A percentile compares a stretch with the other conserved stretches of the same genome.
These are phyloP conservation scores for Crithidia expoeki DNA, from an alignment of 208 protist genomes.

Conservation along the genomic window DNA sequence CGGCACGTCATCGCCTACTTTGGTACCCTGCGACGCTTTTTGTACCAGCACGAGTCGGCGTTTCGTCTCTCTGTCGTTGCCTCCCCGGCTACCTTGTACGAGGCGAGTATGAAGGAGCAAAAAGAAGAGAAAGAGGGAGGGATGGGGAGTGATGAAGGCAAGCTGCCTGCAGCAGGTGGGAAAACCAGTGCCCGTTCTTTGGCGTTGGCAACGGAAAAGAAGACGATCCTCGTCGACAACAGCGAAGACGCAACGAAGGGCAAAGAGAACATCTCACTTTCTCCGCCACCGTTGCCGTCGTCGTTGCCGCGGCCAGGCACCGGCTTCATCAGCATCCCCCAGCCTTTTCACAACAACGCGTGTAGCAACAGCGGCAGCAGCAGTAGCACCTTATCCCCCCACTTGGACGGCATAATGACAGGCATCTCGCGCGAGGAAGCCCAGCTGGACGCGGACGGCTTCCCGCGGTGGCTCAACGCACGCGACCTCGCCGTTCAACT, in stretches of 20 bases:
- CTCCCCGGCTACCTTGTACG: neutral
- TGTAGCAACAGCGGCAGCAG: neutral
- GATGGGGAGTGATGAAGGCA: too few relatives aligned
- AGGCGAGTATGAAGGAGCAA: neutral
- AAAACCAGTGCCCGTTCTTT: too few relatives aligned
- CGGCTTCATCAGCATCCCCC: neutral
- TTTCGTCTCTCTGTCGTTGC: constrained; percentile 13
- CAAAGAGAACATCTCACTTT: neutral
- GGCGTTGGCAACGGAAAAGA: too few relatives aligned
- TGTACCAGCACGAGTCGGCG: constrained; percentile 15
- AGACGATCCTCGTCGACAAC: too few relatives aligned
- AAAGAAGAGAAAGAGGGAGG: too few relatives aligned
- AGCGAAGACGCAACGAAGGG: too few relatives aligned
- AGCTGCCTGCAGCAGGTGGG: too few relatives aligned
- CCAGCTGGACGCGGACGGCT: constrained; percentile 19
- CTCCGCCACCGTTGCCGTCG: neutral
- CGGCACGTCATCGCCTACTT: constrained; percentile 32
- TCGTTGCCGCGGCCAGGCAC: constrained; percentile 4
- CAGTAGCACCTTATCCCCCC: too few relatives aligned
- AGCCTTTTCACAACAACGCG: neutral
- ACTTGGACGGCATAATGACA: neutral
- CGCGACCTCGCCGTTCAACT: constrained; percentile 22
- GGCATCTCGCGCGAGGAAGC: neutral
- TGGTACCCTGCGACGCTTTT: constrained; percentile 32
- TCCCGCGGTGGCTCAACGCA: constrained; percentile 23